Conservation (phyloP, 2,329 filamentous ascomycete species). For the Fusarium devonianum region DNA sequence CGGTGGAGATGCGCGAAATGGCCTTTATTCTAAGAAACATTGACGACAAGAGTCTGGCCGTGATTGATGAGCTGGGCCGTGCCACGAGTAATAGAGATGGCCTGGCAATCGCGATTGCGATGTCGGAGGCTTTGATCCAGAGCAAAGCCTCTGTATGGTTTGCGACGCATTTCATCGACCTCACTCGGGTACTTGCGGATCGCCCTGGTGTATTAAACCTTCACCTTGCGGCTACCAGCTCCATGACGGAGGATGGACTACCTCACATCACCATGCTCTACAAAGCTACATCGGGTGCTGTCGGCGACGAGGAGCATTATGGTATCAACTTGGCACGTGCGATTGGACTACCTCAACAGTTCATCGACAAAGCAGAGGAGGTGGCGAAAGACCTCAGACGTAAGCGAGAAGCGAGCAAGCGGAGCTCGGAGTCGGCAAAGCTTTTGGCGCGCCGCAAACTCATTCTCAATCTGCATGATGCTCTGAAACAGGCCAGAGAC, state of each 20-base stretch:
- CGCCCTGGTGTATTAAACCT: conserved; percentile 82
- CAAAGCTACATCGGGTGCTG: conserved; percentile 75
- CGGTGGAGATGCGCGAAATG: conserved; percentile 94
- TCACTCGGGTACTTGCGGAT: conserved; percentile 77
- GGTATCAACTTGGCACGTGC: conserved; percentile 82
- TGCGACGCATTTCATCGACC: conserved; percentile 87
- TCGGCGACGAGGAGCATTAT: conserved; percentile 74
- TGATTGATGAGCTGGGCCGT: conserved; percentile 91
- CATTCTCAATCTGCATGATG: conserved; percentile 75
- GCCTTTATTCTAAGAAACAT: conserved; percentile 90
- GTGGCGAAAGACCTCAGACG: conserved; percentile 69
- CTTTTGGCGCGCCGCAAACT: conserved; percentile 73
- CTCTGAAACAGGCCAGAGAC: conserved; percentile 71
- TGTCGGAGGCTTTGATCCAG: conserved; percentile 85
- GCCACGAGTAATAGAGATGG: conserved; percentile 91
- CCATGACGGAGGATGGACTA: conserved; percentile 54
- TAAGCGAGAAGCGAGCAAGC: conserved; percentile 64
- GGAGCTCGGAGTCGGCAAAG: conserved; percentile 64
- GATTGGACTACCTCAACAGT: conserved; percentile 71
- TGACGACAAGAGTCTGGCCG: conserved; percentile 75
- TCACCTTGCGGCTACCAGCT: conserved; percentile 77
- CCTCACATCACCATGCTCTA: conserved; percentile 86
- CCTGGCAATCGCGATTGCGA: conserved; percentile 85
- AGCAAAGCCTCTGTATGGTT: conserved; percentile 87
- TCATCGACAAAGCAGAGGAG: conserved; percentile 72